phyloP scores from a whole-genome alignment of 441 rosid genomes.

The Mallotus japonicus region DNA sequence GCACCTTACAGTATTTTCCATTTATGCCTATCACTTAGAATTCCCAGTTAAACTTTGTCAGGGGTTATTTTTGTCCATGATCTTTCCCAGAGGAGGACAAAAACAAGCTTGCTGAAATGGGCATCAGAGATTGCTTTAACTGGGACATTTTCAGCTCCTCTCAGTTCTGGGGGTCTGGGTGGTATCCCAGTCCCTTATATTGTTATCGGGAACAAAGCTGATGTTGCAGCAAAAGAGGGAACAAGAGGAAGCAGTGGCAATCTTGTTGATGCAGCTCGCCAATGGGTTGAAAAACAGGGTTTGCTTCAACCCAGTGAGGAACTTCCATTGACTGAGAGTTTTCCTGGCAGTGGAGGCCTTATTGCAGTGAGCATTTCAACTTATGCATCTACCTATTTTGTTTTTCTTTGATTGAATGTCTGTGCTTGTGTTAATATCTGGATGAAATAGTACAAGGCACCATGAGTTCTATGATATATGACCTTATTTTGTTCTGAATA shows the following conservation, averaged over 20 bases:
- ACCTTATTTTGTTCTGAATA: not conserved
- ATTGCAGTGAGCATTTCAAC: constrained; percentile 58
- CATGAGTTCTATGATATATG: not conserved
- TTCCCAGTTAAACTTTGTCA: constrained; percentile 29
- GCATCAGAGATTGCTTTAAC: constrained; percentile 80
- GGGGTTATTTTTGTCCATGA: constrained; percentile 98
- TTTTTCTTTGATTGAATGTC: not conserved
- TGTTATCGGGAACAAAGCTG: constrained; percentile 93
- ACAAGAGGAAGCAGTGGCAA: constrained; percentile 94
- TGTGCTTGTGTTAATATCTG: constrained; percentile 5
- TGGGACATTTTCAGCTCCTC: constrained; percentile 97
- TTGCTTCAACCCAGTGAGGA: constrained; percentile 87
- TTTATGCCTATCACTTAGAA: constrained; percentile 20
- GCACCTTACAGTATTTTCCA: constrained; percentile 18
- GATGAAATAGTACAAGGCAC: not conserved
- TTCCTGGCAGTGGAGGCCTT: constrained; percentile 82
- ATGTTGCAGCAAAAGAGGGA: constrained; percentile 86
- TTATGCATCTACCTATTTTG: constrained; percentile 1
- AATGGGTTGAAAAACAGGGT: constrained; percentile 99
- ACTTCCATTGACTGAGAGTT: constrained; percentile 91
- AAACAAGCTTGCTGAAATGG: constrained; percentile 94
- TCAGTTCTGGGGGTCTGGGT: constrained; percentile 82
- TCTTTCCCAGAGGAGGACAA: constrained; percentile 94
- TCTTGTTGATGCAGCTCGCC: constrained; percentile 97
- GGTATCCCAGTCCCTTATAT: constrained; percentile 97